A percentile compares a stretch with the other conserved stretches of the same genome.
phyloP scores from a whole-genome alignment of 2,329 filamentous ascomycete genomes.

The Fusarium nygamai region DNA sequence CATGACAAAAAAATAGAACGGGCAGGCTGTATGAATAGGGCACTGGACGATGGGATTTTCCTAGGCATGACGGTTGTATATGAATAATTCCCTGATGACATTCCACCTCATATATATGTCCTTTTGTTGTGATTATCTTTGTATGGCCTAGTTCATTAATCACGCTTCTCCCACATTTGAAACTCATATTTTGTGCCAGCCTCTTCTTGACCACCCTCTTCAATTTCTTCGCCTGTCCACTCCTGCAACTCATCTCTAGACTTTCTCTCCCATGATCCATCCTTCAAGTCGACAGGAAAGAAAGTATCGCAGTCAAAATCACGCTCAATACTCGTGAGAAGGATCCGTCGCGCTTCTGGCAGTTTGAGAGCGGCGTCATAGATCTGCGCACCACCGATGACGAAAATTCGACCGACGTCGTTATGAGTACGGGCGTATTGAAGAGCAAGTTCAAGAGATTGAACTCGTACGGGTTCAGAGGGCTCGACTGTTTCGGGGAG shows the following conservation, averaged over 20 bases:
- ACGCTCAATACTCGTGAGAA: conserved; percentile 74
- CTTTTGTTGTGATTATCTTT: conserved; percentile 10
- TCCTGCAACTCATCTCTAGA: conserved; percentile 63
- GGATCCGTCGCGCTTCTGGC: conserved; percentile 66
- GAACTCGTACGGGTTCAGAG: conserved; percentile 63
- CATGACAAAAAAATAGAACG: conserved; percentile 17
- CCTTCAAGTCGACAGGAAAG: conserved; percentile 69
- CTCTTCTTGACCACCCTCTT: conserved; percentile 68
- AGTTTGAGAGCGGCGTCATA: conserved; percentile 76
- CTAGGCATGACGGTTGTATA: conserved; percentile 25
- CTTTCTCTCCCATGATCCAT: conserved; percentile 64
- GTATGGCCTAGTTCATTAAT: background rate
- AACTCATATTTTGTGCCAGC: conserved; percentile 74
- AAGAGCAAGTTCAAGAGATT: conserved; percentile 68
- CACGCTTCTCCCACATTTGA: conserved; percentile 74
- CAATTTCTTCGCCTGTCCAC: conserved; percentile 74
- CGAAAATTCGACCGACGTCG: conserved; percentile 71
- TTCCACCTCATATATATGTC: conserved; percentile 15
- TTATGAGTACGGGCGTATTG: conserved; percentile 54
- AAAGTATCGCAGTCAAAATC: conserved; percentile 82
- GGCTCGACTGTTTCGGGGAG: conserved; percentile 8
- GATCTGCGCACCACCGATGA: conserved; percentile 91
- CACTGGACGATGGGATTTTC: background rate
- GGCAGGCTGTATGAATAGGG: conserved; percentile 37
- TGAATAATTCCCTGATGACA: conserved; percentile 33